Conservation (phyloP, 352 stramenopile species). For the Phytophthora podocarpi region DNA sequence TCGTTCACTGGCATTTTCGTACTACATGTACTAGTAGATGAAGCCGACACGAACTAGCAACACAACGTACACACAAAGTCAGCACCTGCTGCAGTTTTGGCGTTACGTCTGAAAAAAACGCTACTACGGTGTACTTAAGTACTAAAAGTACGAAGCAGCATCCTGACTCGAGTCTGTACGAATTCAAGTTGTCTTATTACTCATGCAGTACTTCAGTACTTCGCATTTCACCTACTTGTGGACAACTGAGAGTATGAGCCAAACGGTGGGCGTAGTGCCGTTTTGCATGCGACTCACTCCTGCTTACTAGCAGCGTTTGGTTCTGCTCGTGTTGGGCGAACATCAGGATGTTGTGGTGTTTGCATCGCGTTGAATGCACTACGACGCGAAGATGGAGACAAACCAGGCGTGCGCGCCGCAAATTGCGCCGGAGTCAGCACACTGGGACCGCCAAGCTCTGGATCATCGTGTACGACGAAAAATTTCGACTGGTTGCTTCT, state of each 20-base stretch:
- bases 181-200: background rate
- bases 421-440: conserved; percentile 43
- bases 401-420: conserved; percentile 10
- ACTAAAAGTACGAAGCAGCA: too few relatives aligned
- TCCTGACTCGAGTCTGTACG: too few relatives aligned
- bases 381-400: conserved; percentile 17
- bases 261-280: too few relatives aligned
- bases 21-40: too few relatives aligned
- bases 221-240: conserved; percentile 4
- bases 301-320: background rate
- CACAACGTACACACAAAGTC: too few relatives aligned
- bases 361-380: conserved; percentile 16
- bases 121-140: too few relatives aligned
- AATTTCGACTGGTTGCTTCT: conserved; percentile 49
- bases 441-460: conserved; percentile 28
- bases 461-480: conserved; percentile 53
- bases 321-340: background rate
- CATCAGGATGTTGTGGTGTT: conserved; percentile 4
- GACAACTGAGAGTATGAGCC: too few relatives aligned
- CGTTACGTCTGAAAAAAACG: too few relatives aligned
- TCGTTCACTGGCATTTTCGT: too few relatives aligned
- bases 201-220: too few relatives aligned
- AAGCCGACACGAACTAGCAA: too few relatives aligned
- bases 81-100: too few relatives aligned
- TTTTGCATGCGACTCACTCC: background rate